Conservation (phyloP, 495 filamentous ascomycete genomes). For the Neurospora sp. region DNA sequence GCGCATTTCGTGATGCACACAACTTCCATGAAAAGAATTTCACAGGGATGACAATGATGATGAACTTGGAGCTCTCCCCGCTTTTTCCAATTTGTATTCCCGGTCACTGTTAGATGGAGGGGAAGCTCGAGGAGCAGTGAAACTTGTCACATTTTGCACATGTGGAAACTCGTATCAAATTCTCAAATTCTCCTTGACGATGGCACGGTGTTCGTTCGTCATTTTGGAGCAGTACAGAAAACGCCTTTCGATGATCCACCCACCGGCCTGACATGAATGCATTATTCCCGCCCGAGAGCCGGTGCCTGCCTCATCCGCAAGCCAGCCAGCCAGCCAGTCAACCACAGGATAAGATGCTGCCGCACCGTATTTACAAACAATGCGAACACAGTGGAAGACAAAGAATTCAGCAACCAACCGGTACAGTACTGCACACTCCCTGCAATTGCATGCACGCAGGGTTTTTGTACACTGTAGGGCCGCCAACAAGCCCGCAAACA, state of each 20-base stretch:
- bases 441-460: no score
- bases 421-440: neutral
- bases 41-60: neutral
- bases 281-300: neutral
- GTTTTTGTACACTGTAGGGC: no score
- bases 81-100: neutral
- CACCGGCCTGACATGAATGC: neutral
- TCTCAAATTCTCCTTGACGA: no score
- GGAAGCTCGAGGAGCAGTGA: neutral
- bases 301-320: neutral
- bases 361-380: neutral
- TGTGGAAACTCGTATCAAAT: neutral
- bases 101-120: neutral
- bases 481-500: no score
- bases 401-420: neutral
- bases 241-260: neutral
- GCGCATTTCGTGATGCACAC: neutral
- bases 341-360: neutral
- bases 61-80: neutral
- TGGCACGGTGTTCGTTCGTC: neutral
- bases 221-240: neutral
- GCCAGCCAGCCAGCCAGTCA: neutral
- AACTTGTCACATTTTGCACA: neutral
- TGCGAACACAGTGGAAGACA: neutral
- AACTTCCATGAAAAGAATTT: neutral